A percentile compares a stretch with the other conserved stretches of the same genome.
Evolutionary conservation across 352 stramenopile genomes (phyloP).

Genomic region (Aphanomyces invadans): DNA sequence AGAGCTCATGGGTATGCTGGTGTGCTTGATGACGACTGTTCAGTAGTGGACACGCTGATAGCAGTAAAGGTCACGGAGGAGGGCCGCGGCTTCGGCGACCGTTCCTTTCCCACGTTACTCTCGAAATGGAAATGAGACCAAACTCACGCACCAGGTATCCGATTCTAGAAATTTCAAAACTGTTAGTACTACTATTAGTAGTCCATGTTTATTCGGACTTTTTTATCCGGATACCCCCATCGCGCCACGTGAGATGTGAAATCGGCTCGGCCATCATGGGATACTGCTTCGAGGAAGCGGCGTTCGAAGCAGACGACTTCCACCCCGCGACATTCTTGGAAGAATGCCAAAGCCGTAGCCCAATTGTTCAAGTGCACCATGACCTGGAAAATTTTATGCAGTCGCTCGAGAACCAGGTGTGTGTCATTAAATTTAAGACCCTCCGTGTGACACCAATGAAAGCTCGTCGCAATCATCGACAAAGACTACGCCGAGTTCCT

Average conservation of each 20-base stretch:
- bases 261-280: conserved; percentile 13
- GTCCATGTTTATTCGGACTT: background rate
- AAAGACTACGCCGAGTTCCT: conserved; percentile 85
- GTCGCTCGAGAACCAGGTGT: conserved; percentile 75
- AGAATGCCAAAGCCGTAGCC: conserved; percentile 56
- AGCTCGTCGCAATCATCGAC: conserved; percentile 85
- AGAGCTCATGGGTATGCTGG: background rate
- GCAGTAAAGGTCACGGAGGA: background rate
- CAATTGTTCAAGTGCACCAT: conserved; percentile 80
- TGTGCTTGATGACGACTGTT: background rate
- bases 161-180: conserved; percentile 12
- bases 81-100: too few species aligned
- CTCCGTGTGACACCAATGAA: background rate
- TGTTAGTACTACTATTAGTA: background rate
- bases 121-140: too few species aligned
- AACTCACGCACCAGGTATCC: background rate
- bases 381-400: conserved; percentile 80
- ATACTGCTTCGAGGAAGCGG: conserved; percentile 81
- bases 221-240: background rate
- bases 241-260: background rate
- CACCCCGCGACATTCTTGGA: conserved; percentile 61
- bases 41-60: background rate
- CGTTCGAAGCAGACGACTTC: conserved; percentile 70
- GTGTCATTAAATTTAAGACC: background rate
- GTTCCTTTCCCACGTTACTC: too few species aligned